Conservation (phyloP, 2,329 filamentous ascomycete species). For the Trichothecium sympodiale region DNA sequence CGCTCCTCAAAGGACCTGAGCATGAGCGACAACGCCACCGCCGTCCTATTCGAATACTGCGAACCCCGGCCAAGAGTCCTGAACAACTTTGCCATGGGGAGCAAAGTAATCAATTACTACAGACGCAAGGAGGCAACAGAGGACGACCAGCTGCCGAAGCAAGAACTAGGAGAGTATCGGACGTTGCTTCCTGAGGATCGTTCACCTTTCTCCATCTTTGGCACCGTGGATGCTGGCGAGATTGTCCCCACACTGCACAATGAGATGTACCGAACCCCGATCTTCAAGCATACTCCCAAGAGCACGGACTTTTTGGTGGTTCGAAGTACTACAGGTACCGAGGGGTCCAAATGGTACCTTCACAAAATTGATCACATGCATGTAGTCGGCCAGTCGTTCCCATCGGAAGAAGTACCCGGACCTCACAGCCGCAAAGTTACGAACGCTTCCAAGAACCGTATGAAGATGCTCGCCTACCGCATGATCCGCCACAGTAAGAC, state of each 20-base stretch:
- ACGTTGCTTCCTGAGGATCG: slow-evolving; percentile 87
- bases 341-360: slow-evolving; percentile 72
- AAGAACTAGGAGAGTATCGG: slow-evolving; percentile 78
- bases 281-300: slow-evolving; percentile 77
- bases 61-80: slow-evolving; percentile 86
- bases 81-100: slow-evolving; percentile 97
- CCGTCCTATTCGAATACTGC: slow-evolving; percentile 87
- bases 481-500: slow-evolving; percentile 69
- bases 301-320: slow-evolving; percentile 78
- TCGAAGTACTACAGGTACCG: slow-evolving; percentile 65
- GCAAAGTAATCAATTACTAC: slow-evolving; percentile 93
- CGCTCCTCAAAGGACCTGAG: slow-evolving; percentile 71
- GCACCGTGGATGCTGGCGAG: slow-evolving; percentile 83
- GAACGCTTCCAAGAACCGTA: slow-evolving; percentile 88
- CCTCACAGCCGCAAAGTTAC: slow-evolving; percentile 93
- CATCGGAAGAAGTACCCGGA: slow-evolving; percentile 82
- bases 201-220: slow-evolving; percentile 92
- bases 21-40: slow-evolving; percentile 77
- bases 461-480: slow-evolving; percentile 92
- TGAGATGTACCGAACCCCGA: slow-evolving; percentile 85
- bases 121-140: slow-evolving; percentile 66
- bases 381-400: slow-evolving; percentile 86
- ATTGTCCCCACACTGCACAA: slow-evolving; percentile 87
- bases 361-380: slow-evolving; percentile 86
- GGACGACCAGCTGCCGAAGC: slow-evolving; percentile 64